These are phyloP conservation scores for Peronospora tabacina DNA, from an alignment of 352 stramenopile species.

Conservation along the genomic window DNA sequence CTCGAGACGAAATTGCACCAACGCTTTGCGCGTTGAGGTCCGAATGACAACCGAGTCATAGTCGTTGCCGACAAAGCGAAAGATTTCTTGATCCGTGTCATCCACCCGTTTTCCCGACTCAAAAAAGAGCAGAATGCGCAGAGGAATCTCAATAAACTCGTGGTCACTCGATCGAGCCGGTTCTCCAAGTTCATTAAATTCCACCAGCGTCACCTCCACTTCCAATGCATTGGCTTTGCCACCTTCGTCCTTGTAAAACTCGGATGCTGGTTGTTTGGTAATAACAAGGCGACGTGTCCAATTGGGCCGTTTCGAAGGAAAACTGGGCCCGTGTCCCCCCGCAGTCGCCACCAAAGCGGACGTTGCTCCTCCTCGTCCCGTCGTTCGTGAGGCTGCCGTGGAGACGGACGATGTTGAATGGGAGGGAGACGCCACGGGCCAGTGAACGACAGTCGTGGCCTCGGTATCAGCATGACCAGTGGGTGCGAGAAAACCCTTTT, in stretches of 20 bases:
- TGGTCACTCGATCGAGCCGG: constrained; percentile 52
- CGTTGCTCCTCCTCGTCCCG: too few relatives aligned
- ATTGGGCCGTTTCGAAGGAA: constrained; percentile 32
- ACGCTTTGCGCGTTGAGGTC: constrained; percentile 43
- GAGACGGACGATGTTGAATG: constrained; percentile 13
- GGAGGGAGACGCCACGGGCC: constrained; percentile 11
- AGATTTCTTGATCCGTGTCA: constrained; percentile 80
- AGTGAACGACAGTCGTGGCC: constrained; percentile 9
- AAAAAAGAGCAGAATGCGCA: constrained; percentile 76
- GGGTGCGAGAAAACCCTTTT: constrained; percentile 2
- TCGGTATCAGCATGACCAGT: constrained; percentile 6
- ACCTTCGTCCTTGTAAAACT: constrained; percentile 88
- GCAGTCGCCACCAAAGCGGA: too few relatives aligned
- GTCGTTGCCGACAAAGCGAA: constrained; percentile 79
- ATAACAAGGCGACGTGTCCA: constrained; percentile 76
- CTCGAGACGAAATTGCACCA: constrained; percentile 75
- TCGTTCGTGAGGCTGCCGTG: constrained; percentile 7
- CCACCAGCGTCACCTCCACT: constrained; percentile 71
- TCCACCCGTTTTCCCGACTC: constrained; percentile 83
- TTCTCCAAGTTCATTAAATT: constrained; percentile 70
- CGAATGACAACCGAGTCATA: constrained; percentile 81
- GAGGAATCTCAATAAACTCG: constrained; percentile 73
- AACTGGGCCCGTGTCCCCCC: not conserved
- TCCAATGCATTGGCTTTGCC: constrained; percentile 76
- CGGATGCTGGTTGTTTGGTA: constrained; percentile 73